Conservation (phyloP, 352 stramenopile species). For the Phytophthora multivora region DNA sequence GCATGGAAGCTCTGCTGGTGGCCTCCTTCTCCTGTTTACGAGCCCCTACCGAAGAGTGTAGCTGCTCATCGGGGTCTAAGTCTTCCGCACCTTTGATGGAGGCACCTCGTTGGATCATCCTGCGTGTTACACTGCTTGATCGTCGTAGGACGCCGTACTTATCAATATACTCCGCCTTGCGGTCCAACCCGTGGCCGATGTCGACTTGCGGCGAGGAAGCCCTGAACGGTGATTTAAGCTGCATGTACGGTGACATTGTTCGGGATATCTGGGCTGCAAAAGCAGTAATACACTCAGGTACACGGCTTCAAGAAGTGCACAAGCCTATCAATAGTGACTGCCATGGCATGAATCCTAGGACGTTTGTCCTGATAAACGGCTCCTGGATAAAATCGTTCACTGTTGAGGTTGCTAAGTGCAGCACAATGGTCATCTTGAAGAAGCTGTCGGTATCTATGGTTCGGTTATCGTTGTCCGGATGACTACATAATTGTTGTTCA, state of each 20-base stretch:
- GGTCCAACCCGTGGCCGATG: conserved; percentile 32
- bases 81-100: conserved; percentile 39
- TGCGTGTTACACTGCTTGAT: conserved; percentile 32
- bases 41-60: conserved; percentile 22
- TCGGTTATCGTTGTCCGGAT: conserved; percentile 29
- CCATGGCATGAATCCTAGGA: neutral
- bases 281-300: conserved; percentile 3
- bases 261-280: neutral
- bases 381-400: no score
- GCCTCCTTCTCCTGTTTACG: conserved; percentile 4
- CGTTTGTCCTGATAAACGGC: conserved; percentile 5
- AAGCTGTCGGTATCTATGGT: conserved; percentile 1
- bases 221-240: conserved; percentile 28
- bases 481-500: no score
- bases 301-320: neutral
- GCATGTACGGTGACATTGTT: conserved; percentile 20
- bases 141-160: conserved; percentile 49
- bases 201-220: neutral
- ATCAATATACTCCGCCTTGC: conserved; percentile 48
- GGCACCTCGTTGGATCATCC: conserved; percentile 40
- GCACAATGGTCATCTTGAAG: no score
- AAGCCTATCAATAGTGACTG: conserved; percentile 21
- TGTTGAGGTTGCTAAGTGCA: no score
- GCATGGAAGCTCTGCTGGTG: conserved; percentile 1
- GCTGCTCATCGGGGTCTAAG: conserved; percentile 32